Evolutionary conservation across 2,329 filamentous ascomycete genomes (phyloP).

Genomic region (Penicillium sp.): DNA sequence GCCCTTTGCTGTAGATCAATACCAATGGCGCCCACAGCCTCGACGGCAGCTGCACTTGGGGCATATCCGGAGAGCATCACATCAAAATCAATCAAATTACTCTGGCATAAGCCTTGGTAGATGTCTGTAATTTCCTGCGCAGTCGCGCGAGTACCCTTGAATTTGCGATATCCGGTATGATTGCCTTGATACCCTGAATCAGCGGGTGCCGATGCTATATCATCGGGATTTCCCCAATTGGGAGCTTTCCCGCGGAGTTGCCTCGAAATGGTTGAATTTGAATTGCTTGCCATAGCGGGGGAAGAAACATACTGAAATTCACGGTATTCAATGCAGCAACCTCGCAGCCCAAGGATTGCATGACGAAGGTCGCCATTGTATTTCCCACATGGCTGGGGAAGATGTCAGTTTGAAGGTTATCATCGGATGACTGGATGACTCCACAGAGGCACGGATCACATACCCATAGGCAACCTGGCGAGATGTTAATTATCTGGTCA

Average conservation of each 20-base stretch:
- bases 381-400: conserved; percentile 87
- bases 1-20: conserved; percentile 75
- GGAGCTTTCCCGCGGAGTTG: background rate
- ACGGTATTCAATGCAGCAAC: conserved; percentile 95
- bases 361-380: conserved; percentile 92
- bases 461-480: conserved; percentile 44
- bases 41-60: conserved; percentile 82
- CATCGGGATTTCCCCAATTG: conserved; percentile 7
- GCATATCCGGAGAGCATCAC: conserved; percentile 96
- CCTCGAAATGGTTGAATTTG: background rate
- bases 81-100: conserved; percentile 85
- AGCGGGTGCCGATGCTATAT: conserved; percentile 7
- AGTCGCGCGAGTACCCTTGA: conserved; percentile 81
- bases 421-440: conserved; percentile 14
- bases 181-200: conserved; percentile 68
- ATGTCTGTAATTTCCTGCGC: conserved; percentile 83
- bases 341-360: conserved; percentile 92
- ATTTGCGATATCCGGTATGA: conserved; percentile 89
- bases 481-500: background rate
- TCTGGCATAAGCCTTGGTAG: conserved; percentile 82
- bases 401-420: conserved; percentile 23
- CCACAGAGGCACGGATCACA: conserved; percentile 24
- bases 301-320: conserved; percentile 78
- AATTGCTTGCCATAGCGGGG: background rate
- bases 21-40: conserved; percentile 83